A percentile compares a stretch with the other conserved stretches of the same genome.
phyloP scores from a whole-genome alignment of 2,329 filamentous ascomycete genomes.

The Colletotrichum sp. region DNA sequence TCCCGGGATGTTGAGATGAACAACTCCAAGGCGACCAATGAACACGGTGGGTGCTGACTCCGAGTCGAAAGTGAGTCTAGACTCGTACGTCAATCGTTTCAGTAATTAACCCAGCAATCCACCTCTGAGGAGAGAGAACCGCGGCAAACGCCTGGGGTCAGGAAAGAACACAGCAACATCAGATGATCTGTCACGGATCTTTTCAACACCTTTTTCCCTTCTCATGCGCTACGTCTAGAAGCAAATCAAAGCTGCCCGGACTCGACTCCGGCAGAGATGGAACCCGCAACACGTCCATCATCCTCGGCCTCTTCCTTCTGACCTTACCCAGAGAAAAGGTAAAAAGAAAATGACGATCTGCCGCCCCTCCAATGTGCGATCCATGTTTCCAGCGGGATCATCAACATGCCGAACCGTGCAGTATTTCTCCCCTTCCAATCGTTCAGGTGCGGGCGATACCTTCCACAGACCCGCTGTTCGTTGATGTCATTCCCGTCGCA shows the following conservation, averaged over 20 bases:
- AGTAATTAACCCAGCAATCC: background rate
- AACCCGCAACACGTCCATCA: background rate
- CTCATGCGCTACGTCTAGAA: background rate
- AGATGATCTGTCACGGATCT: constrained; percentile 1
- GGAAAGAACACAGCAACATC: background rate
- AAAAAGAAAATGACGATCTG: background rate
- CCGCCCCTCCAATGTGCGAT: background rate
- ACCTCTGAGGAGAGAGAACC: background rate
- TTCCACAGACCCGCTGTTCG: background rate
- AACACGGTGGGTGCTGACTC: background rate
- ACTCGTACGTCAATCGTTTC: background rate
- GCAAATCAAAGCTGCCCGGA: background rate
- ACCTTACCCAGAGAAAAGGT: background rate
- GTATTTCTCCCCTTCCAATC: background rate
- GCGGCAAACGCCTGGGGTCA: background rate
- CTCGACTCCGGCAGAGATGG: background rate
- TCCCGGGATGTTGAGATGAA: background rate
- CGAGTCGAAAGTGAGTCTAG: background rate
- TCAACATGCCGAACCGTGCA: background rate
- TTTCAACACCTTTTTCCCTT: background rate
- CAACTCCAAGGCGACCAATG: background rate
- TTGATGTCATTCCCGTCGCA: background rate
- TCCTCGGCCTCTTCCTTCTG: background rate
- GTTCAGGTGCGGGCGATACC: background rate
- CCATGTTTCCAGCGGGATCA: background rate